Percentiles rank a stretch among this genome's conserved stretches.
These are phyloP conservation scores for Nakazawaea holstii DNA, from an alignment of 805 yeast genomes.

Conservation along the genomic window DNA sequence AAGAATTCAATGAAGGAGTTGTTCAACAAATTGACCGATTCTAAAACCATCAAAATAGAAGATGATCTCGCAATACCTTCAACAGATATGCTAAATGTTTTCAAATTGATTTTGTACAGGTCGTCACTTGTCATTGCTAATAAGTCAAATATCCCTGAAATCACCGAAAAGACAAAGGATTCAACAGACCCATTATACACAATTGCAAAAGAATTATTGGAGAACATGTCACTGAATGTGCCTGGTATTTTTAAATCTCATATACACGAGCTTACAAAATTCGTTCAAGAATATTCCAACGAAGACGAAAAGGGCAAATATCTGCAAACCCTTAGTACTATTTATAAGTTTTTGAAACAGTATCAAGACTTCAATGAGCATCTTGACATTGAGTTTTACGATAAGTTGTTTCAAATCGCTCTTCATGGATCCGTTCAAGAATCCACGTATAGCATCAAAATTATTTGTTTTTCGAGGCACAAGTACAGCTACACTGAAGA, in stretches of 20 bases:
- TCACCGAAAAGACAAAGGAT: conserved; percentile 43
- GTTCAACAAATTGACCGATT: conserved; percentile 45
- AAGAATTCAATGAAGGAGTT: conserved; percentile 61
- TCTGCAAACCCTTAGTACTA: conserved; percentile 45
- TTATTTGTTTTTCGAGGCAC: conserved; percentile 42
- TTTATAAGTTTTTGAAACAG: conserved; percentile 51
- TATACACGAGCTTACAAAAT: conserved; percentile 40
- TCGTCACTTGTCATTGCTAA: conserved; percentile 59
- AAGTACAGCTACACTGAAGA: conserved; percentile 34
- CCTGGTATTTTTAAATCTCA: conserved; percentile 67
- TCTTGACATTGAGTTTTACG: conserved; percentile 36
- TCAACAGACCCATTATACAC: conserved; percentile 22
- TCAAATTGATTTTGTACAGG: conserved; percentile 58
- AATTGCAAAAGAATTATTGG: conserved; percentile 49
- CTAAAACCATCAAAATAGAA: conserved; percentile 36
- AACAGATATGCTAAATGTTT: conserved; percentile 39
- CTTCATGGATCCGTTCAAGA: conserved; percentile 50
- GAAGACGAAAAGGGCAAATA: conserved; percentile 1
- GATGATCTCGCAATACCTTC: conserved; percentile 13
- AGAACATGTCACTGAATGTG: conserved; percentile 48
- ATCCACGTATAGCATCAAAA: conserved; percentile 59
- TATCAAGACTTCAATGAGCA: conserved; percentile 41
- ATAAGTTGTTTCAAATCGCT: conserved; percentile 41
- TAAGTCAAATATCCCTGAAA: conserved; percentile 51
- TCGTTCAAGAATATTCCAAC: conserved; percentile 23